Evolutionary conservation across 2,329 filamentous ascomycete genomes (phyloP).

Genomic region (Aspergillus unguis): DNA sequence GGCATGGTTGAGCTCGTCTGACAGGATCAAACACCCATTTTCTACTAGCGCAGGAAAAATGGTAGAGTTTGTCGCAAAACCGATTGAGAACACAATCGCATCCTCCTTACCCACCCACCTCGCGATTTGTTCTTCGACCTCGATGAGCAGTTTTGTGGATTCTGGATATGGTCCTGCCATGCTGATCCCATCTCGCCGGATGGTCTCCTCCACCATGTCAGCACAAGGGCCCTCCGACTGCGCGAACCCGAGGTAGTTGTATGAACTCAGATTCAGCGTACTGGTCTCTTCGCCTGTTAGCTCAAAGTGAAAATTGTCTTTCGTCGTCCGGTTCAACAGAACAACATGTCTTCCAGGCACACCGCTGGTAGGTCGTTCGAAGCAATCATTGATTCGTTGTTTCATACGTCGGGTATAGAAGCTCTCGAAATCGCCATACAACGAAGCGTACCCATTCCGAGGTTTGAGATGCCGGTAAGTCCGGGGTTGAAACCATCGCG

Average conservation of each 20-base stretch:
- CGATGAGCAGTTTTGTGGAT: constrained; percentile 75
- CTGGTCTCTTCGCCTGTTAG: constrained; percentile 83
- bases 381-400: constrained; percentile 90
- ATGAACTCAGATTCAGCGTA: constrained; percentile 95
- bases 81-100: constrained; percentile 96
- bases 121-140: constrained; percentile 84
- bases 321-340: constrained; percentile 78
- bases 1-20: constrained; percentile 92
- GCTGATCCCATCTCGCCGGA: constrained; percentile 77
- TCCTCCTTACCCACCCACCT: constrained; percentile 87
- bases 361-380: constrained; percentile 81
- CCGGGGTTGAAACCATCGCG: constrained; percentile 79
- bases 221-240: constrained; percentile 94
- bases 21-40: constrained; percentile 88
- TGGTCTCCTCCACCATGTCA: constrained; percentile 78
- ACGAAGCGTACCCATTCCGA: constrained; percentile 80
- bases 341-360: constrained; percentile 90
- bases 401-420: constrained; percentile 91
- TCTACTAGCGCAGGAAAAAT: constrained; percentile 85
- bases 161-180: constrained; percentile 75
- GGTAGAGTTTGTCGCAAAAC: constrained; percentile 91
- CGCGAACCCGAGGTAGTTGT: constrained; percentile 96
- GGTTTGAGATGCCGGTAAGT: constrained; percentile 77
- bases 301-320: constrained; percentile 82
- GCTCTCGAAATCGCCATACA: constrained; percentile 96